phyloP scores from a whole-genome alignment of 768 basidiomycete genomes.

The Podaxis sp. region DNA sequence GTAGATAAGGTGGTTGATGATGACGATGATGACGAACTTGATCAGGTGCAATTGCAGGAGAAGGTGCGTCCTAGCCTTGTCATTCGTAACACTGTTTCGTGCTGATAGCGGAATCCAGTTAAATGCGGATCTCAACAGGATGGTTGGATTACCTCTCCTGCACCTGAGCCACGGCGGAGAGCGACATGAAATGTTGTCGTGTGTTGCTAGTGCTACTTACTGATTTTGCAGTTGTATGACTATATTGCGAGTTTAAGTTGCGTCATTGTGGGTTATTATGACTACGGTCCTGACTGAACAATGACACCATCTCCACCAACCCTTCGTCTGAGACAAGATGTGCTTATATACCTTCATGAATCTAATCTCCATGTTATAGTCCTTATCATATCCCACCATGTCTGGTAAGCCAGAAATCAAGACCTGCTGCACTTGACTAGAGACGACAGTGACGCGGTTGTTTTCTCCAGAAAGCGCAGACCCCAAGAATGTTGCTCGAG shows the following conservation, averaged over 20 bases:
- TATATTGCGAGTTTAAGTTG: not conserved
- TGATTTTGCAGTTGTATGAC: not conserved
- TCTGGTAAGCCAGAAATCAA: not conserved
- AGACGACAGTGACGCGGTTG: not conserved
- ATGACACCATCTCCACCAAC: not conserved
- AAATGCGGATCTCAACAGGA: constrained; percentile 56
- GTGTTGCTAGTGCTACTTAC: not conserved
- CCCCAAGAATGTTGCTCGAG: constrained; percentile 44
- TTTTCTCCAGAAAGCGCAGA: constrained; percentile 27
- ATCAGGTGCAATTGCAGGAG: constrained; percentile 75
- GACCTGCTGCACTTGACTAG: not conserved
- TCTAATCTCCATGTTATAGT: not conserved
- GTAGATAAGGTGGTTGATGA: constrained; percentile 53
- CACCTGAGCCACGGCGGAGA: constrained; percentile 30
- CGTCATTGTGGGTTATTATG: not conserved
- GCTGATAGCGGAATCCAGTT: not conserved
- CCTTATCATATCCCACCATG: not conserved
- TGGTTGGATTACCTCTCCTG: constrained; percentile 55
- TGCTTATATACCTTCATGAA: too few species aligned
- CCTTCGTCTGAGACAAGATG: not conserved
- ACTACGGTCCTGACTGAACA: too few species aligned
- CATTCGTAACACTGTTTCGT: not conserved
- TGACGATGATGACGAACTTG: constrained; percentile 65
- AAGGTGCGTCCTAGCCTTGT: constrained; percentile 7
- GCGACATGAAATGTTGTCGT: constrained; percentile 20